These are phyloP conservation scores for Lentinula novae-zelandiae DNA, from an alignment of 1,284 basidiomycete genomes.

Conservation along the genomic window DNA sequence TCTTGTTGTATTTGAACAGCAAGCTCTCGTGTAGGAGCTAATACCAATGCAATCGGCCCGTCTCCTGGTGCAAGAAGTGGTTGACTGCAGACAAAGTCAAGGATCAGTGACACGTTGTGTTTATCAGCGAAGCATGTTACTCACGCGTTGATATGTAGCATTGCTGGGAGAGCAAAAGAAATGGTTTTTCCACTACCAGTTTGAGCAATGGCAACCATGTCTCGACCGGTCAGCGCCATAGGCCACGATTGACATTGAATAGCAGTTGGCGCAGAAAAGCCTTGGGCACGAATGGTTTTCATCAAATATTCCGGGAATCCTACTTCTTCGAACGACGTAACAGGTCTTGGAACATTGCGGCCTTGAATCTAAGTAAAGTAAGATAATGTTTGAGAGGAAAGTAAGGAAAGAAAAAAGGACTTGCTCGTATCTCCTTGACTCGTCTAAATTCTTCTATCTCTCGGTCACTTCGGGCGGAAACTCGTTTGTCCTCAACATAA, in stretches of 20 bases:
- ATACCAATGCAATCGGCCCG: constrained; percentile 94
- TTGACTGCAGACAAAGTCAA: constrained; percentile 52
- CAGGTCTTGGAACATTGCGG: constrained; percentile 83
- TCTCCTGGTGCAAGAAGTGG: constrained; percentile 92
- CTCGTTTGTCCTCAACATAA: constrained; percentile 90
- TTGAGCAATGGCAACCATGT: constrained; percentile 96
- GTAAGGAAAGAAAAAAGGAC: background rate
- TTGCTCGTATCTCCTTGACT: constrained; percentile 84
- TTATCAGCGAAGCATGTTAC: constrained; percentile 25
- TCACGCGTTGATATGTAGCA: constrained; percentile 99
- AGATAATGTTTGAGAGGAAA: background rate
- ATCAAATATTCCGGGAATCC: constrained; percentile 97
- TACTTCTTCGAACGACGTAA: constrained; percentile 91
- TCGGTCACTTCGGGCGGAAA: constrained; percentile 73
- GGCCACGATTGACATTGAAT: constrained; percentile 99
- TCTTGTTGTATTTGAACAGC: constrained; percentile 99
- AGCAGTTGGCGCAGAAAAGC: constrained; percentile 86
- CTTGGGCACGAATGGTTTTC: constrained; percentile 90
- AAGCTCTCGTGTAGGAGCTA: constrained; percentile 97
- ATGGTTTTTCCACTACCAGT: constrained; percentile 98
- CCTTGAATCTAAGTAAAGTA: constrained; percentile 72
- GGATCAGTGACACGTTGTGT: constrained; percentile 8
- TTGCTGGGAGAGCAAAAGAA: constrained; percentile 96
- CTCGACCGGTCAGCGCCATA: constrained; percentile 92
- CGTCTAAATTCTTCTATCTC: constrained; percentile 90